A percentile compares a stretch with the other conserved stretches of the same genome.
phyloP scores from a whole-genome alignment of 148 eudicot genomes.

The Talinum fruticosum region DNA sequence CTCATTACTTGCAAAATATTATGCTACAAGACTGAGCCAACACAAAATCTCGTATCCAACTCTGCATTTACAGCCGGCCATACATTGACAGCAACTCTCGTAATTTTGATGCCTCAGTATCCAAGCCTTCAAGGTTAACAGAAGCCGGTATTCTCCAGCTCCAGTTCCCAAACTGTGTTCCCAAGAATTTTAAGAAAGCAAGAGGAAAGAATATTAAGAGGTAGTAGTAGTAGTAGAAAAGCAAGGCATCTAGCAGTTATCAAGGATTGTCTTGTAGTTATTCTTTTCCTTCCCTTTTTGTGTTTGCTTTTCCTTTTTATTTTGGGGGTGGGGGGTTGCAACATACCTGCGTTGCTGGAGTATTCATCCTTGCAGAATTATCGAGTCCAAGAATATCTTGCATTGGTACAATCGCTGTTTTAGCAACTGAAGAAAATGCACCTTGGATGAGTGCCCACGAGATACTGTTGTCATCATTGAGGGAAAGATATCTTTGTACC shows the following conservation, averaged over 20 bases:
- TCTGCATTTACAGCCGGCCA: conserved; percentile 52
- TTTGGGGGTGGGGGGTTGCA: neutral
- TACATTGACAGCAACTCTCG: conserved; percentile 64
- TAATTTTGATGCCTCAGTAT: conserved; percentile 52
- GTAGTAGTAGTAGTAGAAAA: neutral
- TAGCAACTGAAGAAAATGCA: conserved; percentile 79
- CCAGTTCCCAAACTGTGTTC: conserved; percentile 81
- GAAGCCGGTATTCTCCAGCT: conserved; percentile 87
- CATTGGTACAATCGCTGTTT: conserved; percentile 82
- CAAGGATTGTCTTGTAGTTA: neutral
- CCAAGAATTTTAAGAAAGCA: neutral
- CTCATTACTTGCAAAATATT: neutral
- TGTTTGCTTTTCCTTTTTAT: neutral
- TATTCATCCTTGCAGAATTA: conserved; percentile 91
- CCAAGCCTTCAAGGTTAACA: conserved; percentile 52
- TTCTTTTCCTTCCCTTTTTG: neutral
- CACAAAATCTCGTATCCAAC: conserved; percentile 1
- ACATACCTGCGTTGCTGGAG: conserved; percentile 91
- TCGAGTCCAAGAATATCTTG: conserved; percentile 89
- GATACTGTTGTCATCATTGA: conserved; percentile 46
- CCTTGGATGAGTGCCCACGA: conserved; percentile 76
- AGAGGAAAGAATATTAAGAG: neutral
- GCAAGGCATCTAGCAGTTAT: neutral
- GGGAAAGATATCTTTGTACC: conserved; percentile 71
- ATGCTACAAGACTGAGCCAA: neutral